phyloP scores from a whole-genome alignment of 208 protist genomes.

The Crithidia acanthocephali region DNA sequence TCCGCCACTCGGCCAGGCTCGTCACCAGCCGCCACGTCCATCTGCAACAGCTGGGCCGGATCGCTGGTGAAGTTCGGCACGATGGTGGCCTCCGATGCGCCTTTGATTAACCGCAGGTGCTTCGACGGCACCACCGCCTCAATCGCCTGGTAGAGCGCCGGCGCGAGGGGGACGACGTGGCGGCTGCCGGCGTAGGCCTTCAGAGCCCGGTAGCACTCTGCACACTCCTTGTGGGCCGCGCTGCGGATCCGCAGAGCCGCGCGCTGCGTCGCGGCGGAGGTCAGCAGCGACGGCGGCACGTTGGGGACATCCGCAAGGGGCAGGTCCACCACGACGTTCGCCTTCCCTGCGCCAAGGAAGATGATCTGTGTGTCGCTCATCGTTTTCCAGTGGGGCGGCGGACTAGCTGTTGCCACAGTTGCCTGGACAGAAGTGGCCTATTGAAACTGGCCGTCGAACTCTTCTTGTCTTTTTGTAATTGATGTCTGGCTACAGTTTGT shows the following conservation, averaged over 20 bases:
- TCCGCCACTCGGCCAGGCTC: constrained; percentile 16
- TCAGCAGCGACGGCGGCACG: neutral
- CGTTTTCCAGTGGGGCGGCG: neutral
- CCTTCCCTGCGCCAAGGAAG: constrained; percentile 34
- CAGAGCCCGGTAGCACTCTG: constrained; percentile 37
- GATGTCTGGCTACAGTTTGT: no score
- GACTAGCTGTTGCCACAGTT: neutral
- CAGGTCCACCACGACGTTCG: constrained; percentile 39
- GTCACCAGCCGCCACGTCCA: constrained; percentile 11
- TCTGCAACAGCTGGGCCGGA: constrained; percentile 25
- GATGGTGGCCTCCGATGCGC: constrained; percentile 35
- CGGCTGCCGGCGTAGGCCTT: constrained; percentile 36
- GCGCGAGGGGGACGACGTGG: constrained; percentile 17
- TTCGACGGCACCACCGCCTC: constrained; percentile 22
- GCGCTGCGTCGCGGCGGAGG: constrained; percentile 8
- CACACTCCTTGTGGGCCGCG: constrained; percentile 24
- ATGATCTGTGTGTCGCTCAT: constrained; percentile 3
- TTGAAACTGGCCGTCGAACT: no score
- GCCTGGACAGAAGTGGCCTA: no score
- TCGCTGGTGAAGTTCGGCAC: constrained; percentile 47
- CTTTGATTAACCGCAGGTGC: constrained; percentile 19
- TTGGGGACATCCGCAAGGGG: constrained; percentile 7
- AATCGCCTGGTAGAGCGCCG: constrained; percentile 24
- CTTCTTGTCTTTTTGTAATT: no score
- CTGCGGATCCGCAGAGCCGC: constrained; percentile 34